Evolutionary conservation across 345 rosid genomes (phyloP), one percentile per base, ranked within the genome.

Genomic region (Moricandia arvensis): DNA sequence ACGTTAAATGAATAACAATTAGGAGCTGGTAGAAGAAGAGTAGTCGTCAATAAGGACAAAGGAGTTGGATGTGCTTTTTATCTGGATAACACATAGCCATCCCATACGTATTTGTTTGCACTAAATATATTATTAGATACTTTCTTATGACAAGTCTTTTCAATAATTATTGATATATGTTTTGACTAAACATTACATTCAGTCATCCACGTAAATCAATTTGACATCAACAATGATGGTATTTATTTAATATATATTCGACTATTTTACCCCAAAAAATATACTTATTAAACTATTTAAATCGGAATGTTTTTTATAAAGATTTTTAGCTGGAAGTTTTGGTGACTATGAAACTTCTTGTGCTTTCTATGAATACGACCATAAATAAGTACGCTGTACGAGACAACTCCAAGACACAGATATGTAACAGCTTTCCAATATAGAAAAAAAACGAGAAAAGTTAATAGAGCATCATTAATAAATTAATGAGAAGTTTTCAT

Each of bases 41-140:
- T 7, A 30, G 75, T 18, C 57, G 57, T 60, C 29, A 55, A 76
- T 62, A 67, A 72, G 60, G 81, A 73, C 69, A 78, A 67, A 73
- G 41, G 81, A 78, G 73, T 59, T 45, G 73, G 68, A 78, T 72
- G 47, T 78, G 81, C 73, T 43, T 72, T 72, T 72, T 60, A 53
- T 65, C 70, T 78, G 74, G 78, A 78, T 66, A 66, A 72, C 77
- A 66, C 81, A 65, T 47, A 53, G 31, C 38, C 31, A 78, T 78
- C 77, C 73, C 77, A 66, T 78, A 78, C 72, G 63, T 72, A 58
- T 63, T 59, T 37, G 34, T 47, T 72, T 72, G 58, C 77, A 72
- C 76, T 72, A 33, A 57, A 71, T 15, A 71, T 31, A 45, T 34
- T 59, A 66, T 35, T n/a, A 60, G 73, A 53, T 17, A 66, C 27